Evolutionary conservation across 1,284 basidiomycete species (phyloP).

Genomic region (Sphaerobolus stellatus): DNA sequence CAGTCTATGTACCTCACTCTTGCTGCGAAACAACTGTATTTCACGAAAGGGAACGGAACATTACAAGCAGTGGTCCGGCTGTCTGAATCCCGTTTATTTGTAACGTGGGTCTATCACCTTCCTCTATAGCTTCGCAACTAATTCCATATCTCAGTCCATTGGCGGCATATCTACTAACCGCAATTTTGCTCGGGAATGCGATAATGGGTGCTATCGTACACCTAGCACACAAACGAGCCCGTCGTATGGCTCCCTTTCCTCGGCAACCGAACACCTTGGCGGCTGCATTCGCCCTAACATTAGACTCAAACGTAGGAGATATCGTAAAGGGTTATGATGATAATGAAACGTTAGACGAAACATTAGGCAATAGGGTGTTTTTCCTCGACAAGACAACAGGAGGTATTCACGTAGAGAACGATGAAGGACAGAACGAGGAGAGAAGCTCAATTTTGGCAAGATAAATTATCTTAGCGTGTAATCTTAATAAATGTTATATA

Average conservation of each 20-base stretch:
- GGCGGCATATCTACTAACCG: conserved; percentile 45
- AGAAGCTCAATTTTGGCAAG: no score
- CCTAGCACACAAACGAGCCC: conserved; percentile 43
- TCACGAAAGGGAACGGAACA: conserved; percentile 35
- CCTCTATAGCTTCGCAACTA: no score
- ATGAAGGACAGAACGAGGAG: conserved; percentile 42
- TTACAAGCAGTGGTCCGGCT: conserved; percentile 40
- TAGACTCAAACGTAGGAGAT: conserved; percentile 44
- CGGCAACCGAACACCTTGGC: conserved; percentile 54
- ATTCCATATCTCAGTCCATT: conserved; percentile 15
- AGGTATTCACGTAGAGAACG: conserved; percentile 54
- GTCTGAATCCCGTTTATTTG: conserved; percentile 43
- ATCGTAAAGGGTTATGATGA: conserved; percentile 42
- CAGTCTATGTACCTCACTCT: conserved; percentile 55
- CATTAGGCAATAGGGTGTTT: conserved; percentile 44
- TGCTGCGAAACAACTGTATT: conserved; percentile 50
- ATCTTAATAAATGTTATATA: no score
- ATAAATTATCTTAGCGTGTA: no score
- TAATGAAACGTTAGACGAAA: conserved; percentile 38
- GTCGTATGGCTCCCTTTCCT: conserved; percentile 41
- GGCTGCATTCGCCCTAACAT: conserved; percentile 52
- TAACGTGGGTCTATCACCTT: conserved; percentile 37
- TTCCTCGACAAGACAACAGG: conserved; percentile 47
- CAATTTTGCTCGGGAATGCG: conserved; percentile 43
- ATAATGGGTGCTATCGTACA: conserved; percentile 43